Evolutionary conservation across 2,329 filamentous ascomycete genomes (phyloP), one percentile per base, ranked within the genome.

Genomic region (Chaetomium olivaceum): DNA sequence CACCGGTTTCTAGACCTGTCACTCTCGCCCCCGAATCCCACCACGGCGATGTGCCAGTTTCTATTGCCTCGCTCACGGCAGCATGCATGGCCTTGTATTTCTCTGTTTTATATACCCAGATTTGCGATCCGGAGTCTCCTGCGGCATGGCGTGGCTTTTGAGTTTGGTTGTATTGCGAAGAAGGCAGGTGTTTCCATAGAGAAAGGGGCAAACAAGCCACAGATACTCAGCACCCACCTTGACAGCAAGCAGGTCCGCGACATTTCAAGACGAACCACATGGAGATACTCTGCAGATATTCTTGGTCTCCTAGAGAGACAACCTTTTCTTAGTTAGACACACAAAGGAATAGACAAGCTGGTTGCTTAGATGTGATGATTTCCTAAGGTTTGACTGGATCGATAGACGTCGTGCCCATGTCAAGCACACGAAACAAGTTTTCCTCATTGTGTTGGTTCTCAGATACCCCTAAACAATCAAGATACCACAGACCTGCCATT

Each of bases 51-150:
- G 16, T n/a, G 11, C 11, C 21, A 21, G 27, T 23, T 33, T 57
- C 67, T 71, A 73, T 68, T 74, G n/a, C 69, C 21, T 69, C 73
- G 61, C 73, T 67, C 69, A 74, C 62, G 58, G 71, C 67, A 62
- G 69, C 73, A 69, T 21, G 48, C 48, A 31, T 55, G 57, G 69
- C 68, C 29, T 69, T 77, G 71, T 74, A 77, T 77, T 74, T 71
- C 74, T 74, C 68, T 74, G 72, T 76, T 76, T 70, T 76, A 77
- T 80, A 80, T 80, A 80, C 78, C 78, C 76, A 39, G 70, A 71
- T 72, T 73, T 74, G 71, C 69, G 68, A 68, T 69, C 71, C 68
- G 67, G 71, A 74, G 73, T 74, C 73, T 76, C 76, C 73, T 70
- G 65, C 72, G 73, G 67, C 70, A 69, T 71, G 25, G 63, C 23